Evolutionary conservation across 306 rosid genomes (phyloP).

Genomic region (Pachyrhizus erosus): DNA sequence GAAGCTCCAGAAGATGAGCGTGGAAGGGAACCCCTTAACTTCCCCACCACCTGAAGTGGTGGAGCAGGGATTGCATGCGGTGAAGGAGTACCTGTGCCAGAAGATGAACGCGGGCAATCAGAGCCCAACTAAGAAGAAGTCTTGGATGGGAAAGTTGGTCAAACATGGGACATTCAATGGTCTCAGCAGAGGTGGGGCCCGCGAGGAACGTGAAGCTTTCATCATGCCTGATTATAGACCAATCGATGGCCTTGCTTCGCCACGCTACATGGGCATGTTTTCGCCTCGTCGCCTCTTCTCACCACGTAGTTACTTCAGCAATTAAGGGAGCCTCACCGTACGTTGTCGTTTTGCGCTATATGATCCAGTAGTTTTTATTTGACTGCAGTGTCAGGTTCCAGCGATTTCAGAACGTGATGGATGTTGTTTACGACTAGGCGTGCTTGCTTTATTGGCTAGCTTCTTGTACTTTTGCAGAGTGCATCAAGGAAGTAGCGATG

Average conservation of each 20-base stretch:
- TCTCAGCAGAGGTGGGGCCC: neutral
- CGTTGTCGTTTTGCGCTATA: neutral
- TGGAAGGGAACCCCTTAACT: conserved; percentile 80
- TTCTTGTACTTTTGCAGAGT: neutral
- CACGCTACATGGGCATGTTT: conserved; percentile 69
- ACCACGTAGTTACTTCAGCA: conserved; percentile 53
- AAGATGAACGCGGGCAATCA: conserved; percentile 62
- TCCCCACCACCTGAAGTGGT: conserved; percentile 73
- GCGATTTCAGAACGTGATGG: neutral
- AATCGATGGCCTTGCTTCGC: conserved; percentile 73
- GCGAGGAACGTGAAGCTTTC: conserved; percentile 60
- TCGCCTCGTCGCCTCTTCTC: conserved; percentile 90
- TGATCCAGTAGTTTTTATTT: neutral
- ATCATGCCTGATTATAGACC: conserved; percentile 61
- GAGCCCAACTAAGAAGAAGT: conserved; percentile 61
- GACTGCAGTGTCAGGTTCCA: neutral
- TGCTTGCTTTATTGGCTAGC: too few species aligned
- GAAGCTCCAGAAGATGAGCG: conserved; percentile 65
- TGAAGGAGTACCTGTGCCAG: conserved; percentile 67
- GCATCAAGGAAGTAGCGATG: neutral
- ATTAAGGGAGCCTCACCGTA: conserved; percentile 27
- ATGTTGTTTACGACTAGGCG: too few species aligned
- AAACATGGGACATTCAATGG: conserved; percentile 66
- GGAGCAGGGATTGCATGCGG: conserved; percentile 66
- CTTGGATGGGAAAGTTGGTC: conserved; percentile 73